Evolutionary conservation across 441 rosid genomes (phyloP), one percentile per base, ranked within the genome.

Genomic region (Croton laevigatus): DNA sequence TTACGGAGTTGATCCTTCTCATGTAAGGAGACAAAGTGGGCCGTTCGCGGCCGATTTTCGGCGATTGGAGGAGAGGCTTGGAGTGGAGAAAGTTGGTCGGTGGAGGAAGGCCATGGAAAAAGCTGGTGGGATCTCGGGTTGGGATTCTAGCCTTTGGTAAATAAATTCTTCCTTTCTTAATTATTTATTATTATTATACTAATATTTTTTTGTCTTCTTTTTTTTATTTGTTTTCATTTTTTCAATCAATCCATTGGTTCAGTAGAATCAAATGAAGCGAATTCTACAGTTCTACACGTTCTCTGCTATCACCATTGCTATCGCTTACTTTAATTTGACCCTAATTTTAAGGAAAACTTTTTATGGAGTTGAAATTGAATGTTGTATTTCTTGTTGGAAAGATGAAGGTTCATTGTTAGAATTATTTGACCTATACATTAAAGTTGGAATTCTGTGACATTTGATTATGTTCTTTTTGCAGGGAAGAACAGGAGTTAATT

Each of bases 1-100:
- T 32, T 78, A 75, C 27, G 1, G 57, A 8, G 88, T 84, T 22
- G 69, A 82, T 38, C 88, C 88, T 0, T 72, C 84, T 5, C 66
- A 73, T 68, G 75, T 78, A 8, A 60, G 75, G 70, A 53, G 37
- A 19, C 78, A 78, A 19, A 80, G 4, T 11, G 70, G 65, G 10
- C 74, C 66, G 13, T 76, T 80, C 27, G 54, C 12, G 27, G 3
- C 16, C 27, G 70, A 75, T 23, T 81, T 84, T 46, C 10, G 62
- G 32, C 19, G 3, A 40, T 68, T 59, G 17, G 69, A 34, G 70
- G 37, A 51, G 7, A 51, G 70, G 72, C 61, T 60, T 27, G 72
- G 66, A 16, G 66, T 32, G 8, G 51, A 54, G 2, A 70, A 8
- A 62, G 72, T 76, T 20, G 51, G 2, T 2, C 37, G 69, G 11